Evolutionary conservation across 495 filamentous ascomycete genomes (phyloP), one percentile per base, ranked within the genome.

Genomic region (Darksidea phi): DNA sequence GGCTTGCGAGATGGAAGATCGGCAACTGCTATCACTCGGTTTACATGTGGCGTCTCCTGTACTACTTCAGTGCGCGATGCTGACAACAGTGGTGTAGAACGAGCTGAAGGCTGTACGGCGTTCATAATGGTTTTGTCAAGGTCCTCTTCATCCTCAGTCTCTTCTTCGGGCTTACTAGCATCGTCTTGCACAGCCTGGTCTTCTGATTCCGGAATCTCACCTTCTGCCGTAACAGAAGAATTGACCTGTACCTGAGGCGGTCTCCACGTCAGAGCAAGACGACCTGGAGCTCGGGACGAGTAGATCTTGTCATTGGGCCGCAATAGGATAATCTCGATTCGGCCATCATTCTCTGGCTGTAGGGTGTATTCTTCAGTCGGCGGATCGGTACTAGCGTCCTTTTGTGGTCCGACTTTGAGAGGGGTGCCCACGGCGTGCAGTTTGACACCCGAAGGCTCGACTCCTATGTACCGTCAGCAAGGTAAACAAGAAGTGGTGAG

Each of bases 231-330:
- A 4, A 38, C 60, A 21, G 64, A 67, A 4, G 59, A 59, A 25
- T 59, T 55, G 13, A 67, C 64, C 25, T 63, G 60, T 28, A 67
- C 53, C 25, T 63, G 59, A 8, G 59, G 36, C 3, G 55, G 23
- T 23, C 54, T 38, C 37, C 34, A 59, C 2, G 1, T 28, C 23
- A 67, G 21, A 43, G 17, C 41, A 6, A 66, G 18, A 13, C n/a
- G 21, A 24, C 10, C 13, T 7, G 28, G 18, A 15, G 48, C 13
- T 18, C 23, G n/a, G 1, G 52, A 10, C 12, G 58, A 20, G n/a
- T 10, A 51, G 21, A 68, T 34, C 17, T 1, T 47, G 48, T 68
- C 66, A 24, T 46, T 41, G 8, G 60, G 47, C 36, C 66, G 61
- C 8, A 68, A 57, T n/a, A 68, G 60, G 1, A 68, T 61, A 24